These are phyloP conservation scores for Apiospora koreana DNA, from an alignment of 2,329 filamentous ascomycete genomes.

Conservation along the genomic window DNA sequence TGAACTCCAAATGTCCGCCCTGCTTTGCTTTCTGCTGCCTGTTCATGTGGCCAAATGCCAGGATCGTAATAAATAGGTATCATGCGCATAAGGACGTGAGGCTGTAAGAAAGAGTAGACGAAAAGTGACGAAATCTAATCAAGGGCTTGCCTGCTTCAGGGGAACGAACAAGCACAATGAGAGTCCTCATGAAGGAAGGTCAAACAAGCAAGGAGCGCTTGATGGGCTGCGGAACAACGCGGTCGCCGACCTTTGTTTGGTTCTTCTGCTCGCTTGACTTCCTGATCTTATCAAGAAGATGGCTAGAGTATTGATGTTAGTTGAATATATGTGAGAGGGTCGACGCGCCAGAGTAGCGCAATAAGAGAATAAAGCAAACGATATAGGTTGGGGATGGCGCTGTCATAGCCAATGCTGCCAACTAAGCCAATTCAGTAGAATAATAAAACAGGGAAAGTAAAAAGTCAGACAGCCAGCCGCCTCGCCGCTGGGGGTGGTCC, in stretches of 20 bases:
- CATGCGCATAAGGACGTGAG: background rate
- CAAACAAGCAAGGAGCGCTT: constrained; percentile 16
- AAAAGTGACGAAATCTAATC: background rate
- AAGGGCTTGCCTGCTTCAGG: background rate
- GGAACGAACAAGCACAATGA: background rate
- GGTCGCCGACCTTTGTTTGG: constrained; percentile 10
- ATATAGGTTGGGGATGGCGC: background rate
- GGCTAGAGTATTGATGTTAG: constrained; percentile 13
- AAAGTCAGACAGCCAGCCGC: background rate
- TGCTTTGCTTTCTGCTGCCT: background rate
- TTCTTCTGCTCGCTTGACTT: constrained; percentile 7
- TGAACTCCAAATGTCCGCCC: background rate
- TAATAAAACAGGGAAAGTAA: background rate
- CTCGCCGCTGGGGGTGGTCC: background rate
- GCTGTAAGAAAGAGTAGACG: background rate
- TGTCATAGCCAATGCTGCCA: background rate
- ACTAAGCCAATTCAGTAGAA: background rate
- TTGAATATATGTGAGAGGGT: background rate
- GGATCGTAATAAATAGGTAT: background rate
- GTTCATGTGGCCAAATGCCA: background rate
- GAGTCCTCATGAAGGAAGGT: background rate
- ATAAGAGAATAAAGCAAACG: background rate
- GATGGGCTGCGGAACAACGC: constrained; percentile 14
- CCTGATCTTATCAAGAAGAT: constrained; percentile 18
- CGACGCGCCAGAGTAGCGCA: background rate